Percentiles rank a stretch among this genome's conserved stretches.
Conservation (phyloP, 495 filamentous ascomycete species). For the Oidiodendron maius region DNA sequence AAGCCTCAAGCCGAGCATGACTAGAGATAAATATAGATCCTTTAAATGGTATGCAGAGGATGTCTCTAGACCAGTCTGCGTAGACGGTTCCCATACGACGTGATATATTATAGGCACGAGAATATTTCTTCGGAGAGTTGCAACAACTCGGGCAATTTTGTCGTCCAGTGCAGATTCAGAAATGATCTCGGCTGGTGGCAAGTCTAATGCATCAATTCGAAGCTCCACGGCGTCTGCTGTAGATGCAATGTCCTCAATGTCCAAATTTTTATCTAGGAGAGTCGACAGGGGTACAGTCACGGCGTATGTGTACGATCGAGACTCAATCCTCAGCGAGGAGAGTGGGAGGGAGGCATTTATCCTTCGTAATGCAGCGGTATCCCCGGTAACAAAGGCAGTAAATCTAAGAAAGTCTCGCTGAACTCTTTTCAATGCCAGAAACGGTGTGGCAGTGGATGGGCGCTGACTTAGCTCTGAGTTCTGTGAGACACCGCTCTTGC, state of each 20-base stretch:
- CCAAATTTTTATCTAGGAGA: constrained; percentile 37
- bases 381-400: constrained; percentile 54
- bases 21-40: constrained; percentile 48
- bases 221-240: constrained; percentile 66
- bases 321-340: constrained; percentile 55
- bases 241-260: constrained; percentile 58
- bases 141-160: constrained; percentile 1
- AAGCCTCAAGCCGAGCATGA: constrained; percentile 63
- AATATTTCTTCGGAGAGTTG: constrained; percentile 36
- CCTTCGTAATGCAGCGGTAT: constrained; percentile 48
- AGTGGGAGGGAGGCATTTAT: constrained; percentile 59
- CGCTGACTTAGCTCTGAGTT: neutral
- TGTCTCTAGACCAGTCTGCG: constrained; percentile 22
- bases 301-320: constrained; percentile 60
- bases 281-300: constrained; percentile 56
- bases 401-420: constrained; percentile 69
- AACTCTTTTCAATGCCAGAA: constrained; percentile 58
- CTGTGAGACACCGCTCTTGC: constrained; percentile 6
- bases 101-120: constrained; percentile 62
- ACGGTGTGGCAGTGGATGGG: constrained; percentile 47
- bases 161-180: constrained; percentile 28
- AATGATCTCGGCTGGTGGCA: constrained; percentile 33
- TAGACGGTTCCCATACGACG: constrained; percentile 44
- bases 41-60: constrained; percentile 20
- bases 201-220: constrained; percentile 52